Percentiles rank a stretch among this genome's conserved stretches.
Conservation (phyloP, 2,329 filamentous ascomycete genomes). For the Beauveria rudraprayagi region DNA sequence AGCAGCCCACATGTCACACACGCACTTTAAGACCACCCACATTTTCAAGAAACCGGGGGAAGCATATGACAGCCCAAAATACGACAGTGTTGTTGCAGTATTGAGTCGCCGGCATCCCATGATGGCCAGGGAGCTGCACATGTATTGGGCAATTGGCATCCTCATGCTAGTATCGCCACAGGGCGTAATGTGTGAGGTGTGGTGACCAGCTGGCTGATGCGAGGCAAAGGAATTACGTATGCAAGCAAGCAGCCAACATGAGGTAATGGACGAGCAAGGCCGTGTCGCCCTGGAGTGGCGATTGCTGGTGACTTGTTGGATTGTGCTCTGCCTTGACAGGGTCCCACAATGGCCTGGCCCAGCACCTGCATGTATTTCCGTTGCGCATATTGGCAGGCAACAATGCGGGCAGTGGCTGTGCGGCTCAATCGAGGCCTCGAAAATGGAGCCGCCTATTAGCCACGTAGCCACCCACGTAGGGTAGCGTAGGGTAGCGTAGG, state of each 20-base stretch:
- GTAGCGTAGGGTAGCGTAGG: not conserved
- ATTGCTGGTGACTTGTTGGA: not conserved
- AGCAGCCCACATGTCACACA: conserved; percentile 8
- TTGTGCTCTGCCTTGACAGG: not conserved
- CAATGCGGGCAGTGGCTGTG: conserved; percentile 4
- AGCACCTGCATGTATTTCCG: not conserved
- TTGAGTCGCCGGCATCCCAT: not conserved
- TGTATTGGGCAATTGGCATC: not conserved
- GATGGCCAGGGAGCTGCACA: not conserved
- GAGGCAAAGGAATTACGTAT: conserved; percentile 1
- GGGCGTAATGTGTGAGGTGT: conserved; percentile 1
- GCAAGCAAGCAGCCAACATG: conserved; percentile 2
- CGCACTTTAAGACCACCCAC: not conserved
- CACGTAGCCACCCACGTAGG: too few species aligned
- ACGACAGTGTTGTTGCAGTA: not conserved
- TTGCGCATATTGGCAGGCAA: not conserved
- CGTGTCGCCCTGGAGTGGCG: conserved; percentile 3
- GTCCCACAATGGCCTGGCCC: not conserved
- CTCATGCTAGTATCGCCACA: not conserved
- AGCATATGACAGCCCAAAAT: conserved; percentile 5
- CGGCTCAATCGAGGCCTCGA: conserved; percentile 2
- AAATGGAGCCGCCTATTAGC: not conserved
- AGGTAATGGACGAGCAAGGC: not conserved
- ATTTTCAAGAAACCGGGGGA: not conserved
- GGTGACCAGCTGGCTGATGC: conserved; percentile 7